Percentiles rank a stretch among this genome's conserved stretches.
These are phyloP conservation scores for Kazachstania africana DNA, from an alignment of 805 yeast species.

Conservation along the genomic window DNA sequence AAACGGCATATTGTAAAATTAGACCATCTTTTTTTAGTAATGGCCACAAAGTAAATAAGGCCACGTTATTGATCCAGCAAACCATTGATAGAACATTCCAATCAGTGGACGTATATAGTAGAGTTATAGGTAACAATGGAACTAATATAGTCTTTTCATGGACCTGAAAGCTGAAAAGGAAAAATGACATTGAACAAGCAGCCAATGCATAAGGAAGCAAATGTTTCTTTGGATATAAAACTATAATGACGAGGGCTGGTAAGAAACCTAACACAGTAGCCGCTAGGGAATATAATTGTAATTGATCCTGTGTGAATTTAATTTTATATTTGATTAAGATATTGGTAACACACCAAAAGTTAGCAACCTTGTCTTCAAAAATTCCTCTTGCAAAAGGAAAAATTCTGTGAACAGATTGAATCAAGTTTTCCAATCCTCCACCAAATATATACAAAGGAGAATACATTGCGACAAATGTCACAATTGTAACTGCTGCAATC, in stretches of 20 bases:
- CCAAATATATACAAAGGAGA: conserved; percentile 49
- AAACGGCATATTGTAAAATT: conserved; percentile 54
- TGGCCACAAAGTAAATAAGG: conserved; percentile 83
- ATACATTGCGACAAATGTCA: conserved; percentile 39
- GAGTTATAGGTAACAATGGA: conserved; percentile 75
- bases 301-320: conserved; percentile 40
- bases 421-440: conserved; percentile 26
- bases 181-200: conserved; percentile 79
- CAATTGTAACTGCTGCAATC: conserved; percentile 52
- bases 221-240: conserved; percentile 40
- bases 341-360: conserved; percentile 94
- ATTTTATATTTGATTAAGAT: conserved; percentile 57
- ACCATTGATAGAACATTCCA: conserved; percentile 57
- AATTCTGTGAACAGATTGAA: conserved; percentile 55
- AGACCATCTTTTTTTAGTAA: conserved; percentile 66
- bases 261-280: conserved; percentile 41
- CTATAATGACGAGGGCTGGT: conserved; percentile 43
- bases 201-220: conserved; percentile 64
- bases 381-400: conserved; percentile 91
- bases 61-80: conserved; percentile 79
- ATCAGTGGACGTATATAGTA: conserved; percentile 43
- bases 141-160: conserved; percentile 88
- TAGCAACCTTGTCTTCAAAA: conserved; percentile 95
- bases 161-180: conserved; percentile 85
- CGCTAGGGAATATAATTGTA: conserved; percentile 46